phyloP scores from a whole-genome alignment of 1,139 yeast genomes.

The Lodderomyces jiufengensis region DNA sequence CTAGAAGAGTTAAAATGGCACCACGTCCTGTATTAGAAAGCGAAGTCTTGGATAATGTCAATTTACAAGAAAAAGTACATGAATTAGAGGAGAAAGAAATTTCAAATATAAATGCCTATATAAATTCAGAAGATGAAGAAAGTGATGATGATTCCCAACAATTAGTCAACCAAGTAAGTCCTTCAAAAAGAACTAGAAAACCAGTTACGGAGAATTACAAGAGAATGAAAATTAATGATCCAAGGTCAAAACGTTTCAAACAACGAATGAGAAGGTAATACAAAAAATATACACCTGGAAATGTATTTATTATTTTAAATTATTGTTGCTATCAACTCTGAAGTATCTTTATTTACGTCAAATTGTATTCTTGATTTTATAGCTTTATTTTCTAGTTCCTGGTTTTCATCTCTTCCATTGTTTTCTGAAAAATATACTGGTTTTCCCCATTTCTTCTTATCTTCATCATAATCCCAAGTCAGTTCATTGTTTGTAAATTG shows the following conservation, averaged over 20 bases:
- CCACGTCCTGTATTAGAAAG: conserved; percentile 28
- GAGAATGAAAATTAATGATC: conserved; percentile 41
- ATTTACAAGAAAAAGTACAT: conserved; percentile 41
- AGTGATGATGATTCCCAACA: conserved; percentile 22
- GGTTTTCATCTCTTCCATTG: background rate
- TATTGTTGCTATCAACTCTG: conserved; percentile 13
- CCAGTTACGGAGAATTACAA: conserved; percentile 41
- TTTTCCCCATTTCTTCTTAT: conserved; percentile 47
- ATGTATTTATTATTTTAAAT: conserved; percentile 5
- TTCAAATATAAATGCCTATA: conserved; percentile 19
- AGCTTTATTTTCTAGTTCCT: background rate
- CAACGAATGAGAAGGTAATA: conserved; percentile 15
- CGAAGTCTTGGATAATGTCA: conserved; percentile 27
- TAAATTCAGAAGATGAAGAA: conserved; percentile 19
- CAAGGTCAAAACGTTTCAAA: conserved; percentile 14
- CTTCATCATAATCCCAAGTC: conserved; percentile 58
- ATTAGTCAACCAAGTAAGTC: conserved; percentile 9
- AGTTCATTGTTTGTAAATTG: conserved; percentile 16
- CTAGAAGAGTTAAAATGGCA: conserved; percentile 57
- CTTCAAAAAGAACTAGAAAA: conserved; percentile 19
- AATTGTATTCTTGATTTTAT: conserved; percentile 20
- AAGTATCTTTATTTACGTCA: conserved; percentile 9
- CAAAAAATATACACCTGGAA: too few species aligned
- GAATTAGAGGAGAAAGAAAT: conserved; percentile 25
- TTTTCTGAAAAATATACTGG: conserved; percentile 35